These are phyloP conservation scores for Cercospora sojina DNA, from an alignment of 2,329 filamentous ascomycete species.

Conservation along the genomic window DNA sequence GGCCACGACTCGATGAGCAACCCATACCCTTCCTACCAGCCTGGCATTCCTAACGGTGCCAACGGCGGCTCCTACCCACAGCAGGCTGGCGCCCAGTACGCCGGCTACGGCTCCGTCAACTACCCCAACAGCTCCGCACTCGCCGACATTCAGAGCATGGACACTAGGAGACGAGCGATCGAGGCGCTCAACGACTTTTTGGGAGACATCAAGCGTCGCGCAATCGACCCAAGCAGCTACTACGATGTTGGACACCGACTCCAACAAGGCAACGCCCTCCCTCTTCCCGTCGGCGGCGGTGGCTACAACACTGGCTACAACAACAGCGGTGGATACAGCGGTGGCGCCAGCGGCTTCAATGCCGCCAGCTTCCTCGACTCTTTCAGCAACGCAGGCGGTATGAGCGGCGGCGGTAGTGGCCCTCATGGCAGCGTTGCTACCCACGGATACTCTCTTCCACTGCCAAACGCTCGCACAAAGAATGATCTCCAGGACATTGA, in stretches of 20 bases:
- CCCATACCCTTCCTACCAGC: conserved; percentile 36
- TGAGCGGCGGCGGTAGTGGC: conserved; percentile 42
- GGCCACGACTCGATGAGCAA: conserved; percentile 35
- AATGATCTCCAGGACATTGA: conserved; percentile 92
- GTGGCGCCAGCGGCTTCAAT: conserved; percentile 33
- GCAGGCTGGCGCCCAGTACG: conserved; percentile 36
- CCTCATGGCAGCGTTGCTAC: conserved; percentile 59
- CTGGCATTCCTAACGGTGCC: conserved; percentile 29
- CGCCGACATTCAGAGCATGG: conserved; percentile 50
- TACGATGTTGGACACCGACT: conserved; percentile 86
- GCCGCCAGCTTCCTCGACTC: conserved; percentile 38
- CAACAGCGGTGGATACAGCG: conserved; percentile 30
- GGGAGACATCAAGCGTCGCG: conserved; percentile 83
- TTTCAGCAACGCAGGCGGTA: conserved; percentile 34
- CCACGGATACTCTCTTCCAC: conserved; percentile 80
- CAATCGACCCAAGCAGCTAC: conserved; percentile 87
- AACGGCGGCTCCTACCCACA: conserved; percentile 31
- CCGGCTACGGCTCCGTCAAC: conserved; percentile 45
- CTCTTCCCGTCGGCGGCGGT: conserved; percentile 39
- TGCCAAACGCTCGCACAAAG: conserved; percentile 89
- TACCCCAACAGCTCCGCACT: conserved; percentile 45
- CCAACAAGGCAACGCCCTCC: conserved; percentile 61
- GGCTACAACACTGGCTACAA: conserved; percentile 43
- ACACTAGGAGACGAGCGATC: conserved; percentile 73
- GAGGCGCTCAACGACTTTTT: conserved; percentile 94